Percentiles rank a stretch among this genome's conserved stretches.
phyloP scores from a whole-genome alignment of 2,329 filamentous ascomycete species.

The Xylariaceae sp. region DNA sequence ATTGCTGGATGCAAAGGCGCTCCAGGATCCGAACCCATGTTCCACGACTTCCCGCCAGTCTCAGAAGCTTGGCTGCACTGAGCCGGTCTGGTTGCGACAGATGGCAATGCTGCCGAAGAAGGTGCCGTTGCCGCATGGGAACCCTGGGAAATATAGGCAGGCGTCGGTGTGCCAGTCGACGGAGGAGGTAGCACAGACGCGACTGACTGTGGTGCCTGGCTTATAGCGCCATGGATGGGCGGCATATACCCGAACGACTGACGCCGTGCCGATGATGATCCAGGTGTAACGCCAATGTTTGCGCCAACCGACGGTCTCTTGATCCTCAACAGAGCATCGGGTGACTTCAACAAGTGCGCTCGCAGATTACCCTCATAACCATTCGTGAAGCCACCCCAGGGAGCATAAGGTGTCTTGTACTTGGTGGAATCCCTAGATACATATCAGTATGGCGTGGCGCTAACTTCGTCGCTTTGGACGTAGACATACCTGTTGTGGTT shows the following conservation, averaged over 20 bases:
- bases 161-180: background rate
- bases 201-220: conserved; percentile 1
- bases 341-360: conserved; percentile 36
- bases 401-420: conserved; percentile 53
- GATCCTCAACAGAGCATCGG: conserved; percentile 28
- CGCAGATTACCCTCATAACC: conserved; percentile 48
- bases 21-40: conserved; percentile 6
- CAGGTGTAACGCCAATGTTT: conserved; percentile 5
- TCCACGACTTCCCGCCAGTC: conserved; percentile 5
- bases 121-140: conserved; percentile 2
- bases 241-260: conserved; percentile 9
- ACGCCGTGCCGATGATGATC: conserved; percentile 8
- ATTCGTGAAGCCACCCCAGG: conserved; percentile 52
- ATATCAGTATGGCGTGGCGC: conserved; percentile 16
- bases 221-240: background rate
- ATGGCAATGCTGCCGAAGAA: conserved; percentile 1
- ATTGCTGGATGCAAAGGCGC: conserved; percentile 24
- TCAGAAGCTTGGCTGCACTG: conserved; percentile 5
- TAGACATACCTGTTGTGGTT: conserved; percentile 47
- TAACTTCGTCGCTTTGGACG: background rate
- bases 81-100: conserved; percentile 1
- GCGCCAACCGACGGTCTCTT: conserved; percentile 15
- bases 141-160: background rate
- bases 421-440: conserved; percentile 41
- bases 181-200: too few species aligned